phyloP scores from a whole-genome alignment of 257 asterid species.

The Solanum sparsipilum region DNA sequence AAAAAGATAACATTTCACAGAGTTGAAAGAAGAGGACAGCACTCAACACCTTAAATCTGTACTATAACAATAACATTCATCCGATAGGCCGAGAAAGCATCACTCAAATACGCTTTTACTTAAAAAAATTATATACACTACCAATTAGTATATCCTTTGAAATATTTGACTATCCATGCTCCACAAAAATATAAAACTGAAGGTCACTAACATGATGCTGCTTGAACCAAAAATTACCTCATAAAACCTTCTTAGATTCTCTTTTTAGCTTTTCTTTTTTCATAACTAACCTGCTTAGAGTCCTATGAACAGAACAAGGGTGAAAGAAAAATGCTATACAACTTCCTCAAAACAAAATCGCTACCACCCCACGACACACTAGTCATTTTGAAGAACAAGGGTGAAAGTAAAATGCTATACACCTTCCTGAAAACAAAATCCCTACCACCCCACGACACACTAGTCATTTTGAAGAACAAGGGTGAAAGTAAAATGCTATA shows the following conservation, averaged over 20 bases:
- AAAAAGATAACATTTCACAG: neutral
- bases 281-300: neutral
- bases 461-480: neutral
- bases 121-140: neutral
- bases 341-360: neutral
- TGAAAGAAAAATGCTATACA: neutral
- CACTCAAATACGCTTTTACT: neutral
- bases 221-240: neutral
- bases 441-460: neutral
- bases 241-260: neutral
- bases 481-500: neutral
- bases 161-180: neutral
- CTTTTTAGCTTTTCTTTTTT: neutral
- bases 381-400: neutral
- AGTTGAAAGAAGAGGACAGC: neutral
- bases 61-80: neutral
- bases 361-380: neutral
- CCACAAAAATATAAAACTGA: neutral
- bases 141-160: neutral
- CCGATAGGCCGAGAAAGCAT: neutral
- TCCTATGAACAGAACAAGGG: neutral
- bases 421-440: neutral
- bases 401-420: neutral
- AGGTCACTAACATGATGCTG: neutral
- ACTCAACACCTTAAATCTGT: neutral